Base-by-base conservation (phyloP, 495 filamentous ascomycete species). In the Podospora comata region DNA sequence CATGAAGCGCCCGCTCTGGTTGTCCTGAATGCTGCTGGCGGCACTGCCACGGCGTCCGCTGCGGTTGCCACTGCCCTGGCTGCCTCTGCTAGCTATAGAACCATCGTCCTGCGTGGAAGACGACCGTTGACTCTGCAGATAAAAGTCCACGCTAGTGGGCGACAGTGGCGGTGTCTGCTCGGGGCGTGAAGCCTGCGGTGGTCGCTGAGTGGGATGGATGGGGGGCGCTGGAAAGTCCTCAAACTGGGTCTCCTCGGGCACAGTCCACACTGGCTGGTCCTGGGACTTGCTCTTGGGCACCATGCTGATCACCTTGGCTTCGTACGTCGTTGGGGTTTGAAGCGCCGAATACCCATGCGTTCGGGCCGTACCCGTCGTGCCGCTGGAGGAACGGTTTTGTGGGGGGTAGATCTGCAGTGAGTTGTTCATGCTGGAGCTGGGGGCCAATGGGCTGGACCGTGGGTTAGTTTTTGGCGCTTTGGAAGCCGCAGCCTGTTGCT, bases 1-100 rank as follows among this genome's bases (percentile, higher is more conserved):
- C 86, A 97, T 95, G 54, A 95, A 81, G 53, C 89, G 88, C 62
- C 86, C 89, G 69, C 84, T 82, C 28, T 73, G 70, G 26, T 67
- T 65, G 39, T 82, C 32, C 30, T 63, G 78, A 30, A 72, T 64
- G 58, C 76, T 74, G 69, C 68, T 76, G 44, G 67, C n/a, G 5
- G 67, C 55, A 59, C 75, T 75, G 39, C 66, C 62, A 13, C 73
- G 71, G 26, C 71, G 67, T 15, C 60, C 66, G 5, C 26, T 55
- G 56, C 69, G 65, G n/a, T 55, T 54, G 15, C 59, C 65, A 39
- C 70, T 72, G 27, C 72, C 67, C 4, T 67, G 26, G 54, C 77
- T 78, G 11, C 55, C 60, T 0, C 67, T 66, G 54, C 72, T 77
- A 28, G 65, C 65, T 3, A 71, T 67, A 0, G 76, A 78, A 11